Base-by-base conservation (phyloP, 2,329 filamentous ascomycete species). In the Ceratocystis papillata region DNA sequence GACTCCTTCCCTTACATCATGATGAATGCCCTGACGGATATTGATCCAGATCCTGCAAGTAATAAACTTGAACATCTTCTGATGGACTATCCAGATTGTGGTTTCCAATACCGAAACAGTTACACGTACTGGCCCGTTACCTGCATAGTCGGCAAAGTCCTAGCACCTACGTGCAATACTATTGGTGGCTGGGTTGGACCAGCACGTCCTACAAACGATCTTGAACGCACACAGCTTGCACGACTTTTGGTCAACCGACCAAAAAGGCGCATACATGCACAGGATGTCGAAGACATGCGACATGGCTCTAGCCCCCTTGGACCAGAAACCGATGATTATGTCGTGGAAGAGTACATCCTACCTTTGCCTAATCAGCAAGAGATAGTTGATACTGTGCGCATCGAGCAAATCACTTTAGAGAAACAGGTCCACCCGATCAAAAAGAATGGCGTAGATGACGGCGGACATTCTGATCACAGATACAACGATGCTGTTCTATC, bases 11-110 rank as follows among this genome's bases (percentile, higher is more conserved):
- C 87, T 2, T 91, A 88, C 75, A 80, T 90, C 46, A 84, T 89
- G 59, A 90, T 91, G 86, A 90, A 90, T 72, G 83, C 87, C 3
- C 79, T 91, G 55, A 85, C 90, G 69, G 88, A 90, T 73, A 83
- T 88, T 70, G 87, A 90, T 71, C 84, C 84, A 1, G 87, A 89
- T 72, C 80, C 80, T 3, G 84, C 84, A 2, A 84, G 83, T 4
- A 83, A 87, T 68, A 78, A 84, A 6, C 80, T 90, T 17, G 84
- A 85, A 10, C 79, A 87, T 44, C 79, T 91, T 7, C 86, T 84
- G 1, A 85, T 89, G 70, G 79, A 87, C 70, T 81, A 87, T 67
- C 86, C 86, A 0, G 79, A 85, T 70, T 85, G 85, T 69, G 88
- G 88, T 17, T 90, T 91, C 72, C 88, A 91, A 75, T 90, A 90